Evolutionary conservation across 345 rosid genomes (phyloP).

Genomic region (Raphanus sativus): DNA sequence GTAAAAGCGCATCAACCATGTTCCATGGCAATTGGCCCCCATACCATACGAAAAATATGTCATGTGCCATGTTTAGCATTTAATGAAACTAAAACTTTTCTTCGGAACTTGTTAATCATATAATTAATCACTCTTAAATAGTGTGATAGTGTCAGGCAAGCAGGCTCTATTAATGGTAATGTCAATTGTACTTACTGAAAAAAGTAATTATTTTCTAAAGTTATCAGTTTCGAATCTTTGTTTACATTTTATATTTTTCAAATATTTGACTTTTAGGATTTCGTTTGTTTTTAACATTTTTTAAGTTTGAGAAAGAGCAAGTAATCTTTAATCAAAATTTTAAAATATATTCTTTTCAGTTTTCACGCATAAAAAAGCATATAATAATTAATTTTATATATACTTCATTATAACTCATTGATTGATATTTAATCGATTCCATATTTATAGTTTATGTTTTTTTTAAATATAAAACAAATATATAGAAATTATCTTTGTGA

Average conservation of each 20-base stretch:
- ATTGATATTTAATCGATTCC: too few relatives aligned
- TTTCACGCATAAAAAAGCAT: too few relatives aligned
- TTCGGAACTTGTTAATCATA: neutral
- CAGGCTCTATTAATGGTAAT: neutral
- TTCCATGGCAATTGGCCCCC: neutral
- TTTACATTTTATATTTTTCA: neutral
- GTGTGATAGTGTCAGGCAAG: neutral
- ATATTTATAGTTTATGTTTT: too few relatives aligned
- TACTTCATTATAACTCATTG: too few relatives aligned
- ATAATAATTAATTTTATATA: too few relatives aligned
- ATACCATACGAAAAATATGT: conserved; percentile 19
- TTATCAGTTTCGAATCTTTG: neutral
- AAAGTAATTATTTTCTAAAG: neutral
- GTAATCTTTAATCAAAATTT: too few relatives aligned
- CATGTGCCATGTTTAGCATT: conserved; percentile 36
- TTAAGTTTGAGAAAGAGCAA: neutral
- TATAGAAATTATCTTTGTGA: too few relatives aligned
- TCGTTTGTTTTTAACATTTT: neutral
- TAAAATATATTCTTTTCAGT: too few relatives aligned
- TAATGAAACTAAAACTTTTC: neutral
- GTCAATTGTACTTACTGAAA: neutral
- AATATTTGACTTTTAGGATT: neutral
- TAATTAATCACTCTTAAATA: neutral
- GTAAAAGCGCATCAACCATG: conserved; percentile 1
- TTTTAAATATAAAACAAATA: too few relatives aligned